A percentile compares a stretch with the other conserved stretches of the same genome.
Conservation (phyloP, 768 basidiomycete species). For the Suillus spraguei region DNA sequence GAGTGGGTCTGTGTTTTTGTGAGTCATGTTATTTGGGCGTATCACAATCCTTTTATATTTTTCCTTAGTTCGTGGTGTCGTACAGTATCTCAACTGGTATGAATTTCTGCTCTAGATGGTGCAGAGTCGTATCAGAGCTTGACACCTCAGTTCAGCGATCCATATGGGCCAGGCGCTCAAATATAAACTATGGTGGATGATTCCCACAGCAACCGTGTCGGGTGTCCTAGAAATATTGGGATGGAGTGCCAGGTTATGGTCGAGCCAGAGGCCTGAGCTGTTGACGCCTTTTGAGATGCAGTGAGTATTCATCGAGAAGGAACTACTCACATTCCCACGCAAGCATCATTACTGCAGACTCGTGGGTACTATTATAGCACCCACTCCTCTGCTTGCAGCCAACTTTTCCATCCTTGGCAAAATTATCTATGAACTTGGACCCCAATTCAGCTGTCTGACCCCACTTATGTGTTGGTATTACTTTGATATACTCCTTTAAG, state of each 20-base stretch:
- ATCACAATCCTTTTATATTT: not conserved
- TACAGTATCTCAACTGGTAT: slow-evolving; percentile 44
- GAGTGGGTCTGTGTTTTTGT: slow-evolving; percentile 35
- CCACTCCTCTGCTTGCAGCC: slow-evolving; percentile 58
- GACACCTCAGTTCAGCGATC: slow-evolving; percentile 33
- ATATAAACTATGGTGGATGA: slow-evolving; percentile 53
- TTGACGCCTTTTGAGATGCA: slow-evolving; percentile 46
- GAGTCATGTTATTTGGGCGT: not conserved
- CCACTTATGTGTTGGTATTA: slow-evolving; percentile 31
- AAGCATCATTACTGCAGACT: slow-evolving; percentile 19
- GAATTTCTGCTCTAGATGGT: slow-evolving; percentile 8
- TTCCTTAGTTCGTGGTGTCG: slow-evolving; percentile 35
- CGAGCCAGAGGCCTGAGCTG: slow-evolving; percentile 28
- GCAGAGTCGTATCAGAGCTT: not conserved
- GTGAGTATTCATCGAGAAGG: slow-evolving; percentile 26
- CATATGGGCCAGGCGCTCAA: slow-evolving; percentile 49
- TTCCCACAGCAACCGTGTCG: slow-evolving; percentile 49
- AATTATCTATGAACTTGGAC: slow-evolving; percentile 46
- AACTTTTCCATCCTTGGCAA: slow-evolving; percentile 55
- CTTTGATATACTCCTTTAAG: not conserved
- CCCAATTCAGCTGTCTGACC: slow-evolving; percentile 51
- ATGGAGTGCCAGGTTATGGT: slow-evolving; percentile 60
- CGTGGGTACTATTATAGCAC: slow-evolving; percentile 49
- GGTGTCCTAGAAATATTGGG: slow-evolving; percentile 55
- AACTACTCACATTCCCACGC: not conserved